A percentile compares a stretch with the other conserved stretches of the same genome.
Conservation (phyloP, 1,139 yeast genomes). For the Barnettozyma hawaiiensis region DNA sequence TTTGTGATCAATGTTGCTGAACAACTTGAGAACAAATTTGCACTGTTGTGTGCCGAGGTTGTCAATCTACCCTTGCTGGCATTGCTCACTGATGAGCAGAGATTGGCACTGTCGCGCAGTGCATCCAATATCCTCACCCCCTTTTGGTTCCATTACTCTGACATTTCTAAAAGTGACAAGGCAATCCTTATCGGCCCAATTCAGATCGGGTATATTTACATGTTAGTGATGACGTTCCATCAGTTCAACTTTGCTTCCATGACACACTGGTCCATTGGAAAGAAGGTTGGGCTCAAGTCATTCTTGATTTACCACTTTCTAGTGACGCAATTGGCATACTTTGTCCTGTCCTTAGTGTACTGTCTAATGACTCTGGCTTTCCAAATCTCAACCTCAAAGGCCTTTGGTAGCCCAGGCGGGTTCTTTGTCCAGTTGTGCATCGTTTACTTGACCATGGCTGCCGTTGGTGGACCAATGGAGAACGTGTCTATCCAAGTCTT, state of each 20-base stretch:
- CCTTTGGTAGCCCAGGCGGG: slow-evolving; percentile 41
- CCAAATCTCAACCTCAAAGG: slow-evolving; percentile 30
- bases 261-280: slow-evolving; percentile 38
- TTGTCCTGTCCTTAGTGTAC: slow-evolving; percentile 39
- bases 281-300: slow-evolving; percentile 33
- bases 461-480: slow-evolving; percentile 49
- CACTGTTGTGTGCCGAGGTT: slow-evolving; percentile 2
- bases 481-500: slow-evolving; percentile 36
- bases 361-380: slow-evolving; percentile 42
- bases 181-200: slow-evolving; percentile 50
- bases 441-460: slow-evolving; percentile 41
- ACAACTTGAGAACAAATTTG: slow-evolving; percentile 24
- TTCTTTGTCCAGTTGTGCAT: slow-evolving; percentile 46
- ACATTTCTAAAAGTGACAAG: slow-evolving; percentile 39
- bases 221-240: slow-evolving; percentile 53
- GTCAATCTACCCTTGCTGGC: slow-evolving; percentile 12
- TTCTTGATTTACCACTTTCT: slow-evolving; percentile 39
- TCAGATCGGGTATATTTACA: slow-evolving; percentile 61
- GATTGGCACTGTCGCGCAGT: slow-evolving; percentile 55
- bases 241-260: slow-evolving; percentile 46
- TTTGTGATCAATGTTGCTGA: slow-evolving; percentile 33
- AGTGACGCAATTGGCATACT: slow-evolving; percentile 39
- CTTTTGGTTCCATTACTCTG: slow-evolving; percentile 30
- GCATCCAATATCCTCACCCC: slow-evolving; percentile 41
- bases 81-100: slow-evolving; percentile 36